phyloP scores from a whole-genome alignment of 2,329 filamentous ascomycete genomes.

The Ceratocystis albifundus region DNA sequence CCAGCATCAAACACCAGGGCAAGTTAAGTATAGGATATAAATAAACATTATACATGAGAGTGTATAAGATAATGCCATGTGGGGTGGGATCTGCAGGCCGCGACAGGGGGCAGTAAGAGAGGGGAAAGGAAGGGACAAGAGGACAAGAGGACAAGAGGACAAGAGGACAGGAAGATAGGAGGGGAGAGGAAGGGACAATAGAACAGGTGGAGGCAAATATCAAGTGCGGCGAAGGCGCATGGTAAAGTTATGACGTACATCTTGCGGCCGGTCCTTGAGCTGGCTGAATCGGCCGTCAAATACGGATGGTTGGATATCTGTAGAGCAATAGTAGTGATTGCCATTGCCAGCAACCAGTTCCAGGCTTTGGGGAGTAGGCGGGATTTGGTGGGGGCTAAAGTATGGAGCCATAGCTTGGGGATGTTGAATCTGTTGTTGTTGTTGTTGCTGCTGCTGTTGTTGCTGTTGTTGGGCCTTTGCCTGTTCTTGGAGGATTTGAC shows the following conservation, averaged over 20 bases:
- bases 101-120: not conserved
- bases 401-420: constrained; percentile 36
- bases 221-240: not conserved
- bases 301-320: constrained; percentile 39
- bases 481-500: constrained; percentile 47
- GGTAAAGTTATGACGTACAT: constrained; percentile 27
- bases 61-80: constrained; percentile 16
- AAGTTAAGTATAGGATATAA: not conserved
- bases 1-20: not conserved
- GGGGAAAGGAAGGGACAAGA: not conserved
- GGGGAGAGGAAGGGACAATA: not conserved
- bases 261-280: constrained; percentile 57
- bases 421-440: constrained; percentile 35
- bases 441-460: constrained; percentile 45
- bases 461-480: constrained; percentile 33
- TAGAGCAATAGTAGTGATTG: constrained; percentile 48
- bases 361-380: constrained; percentile 69
- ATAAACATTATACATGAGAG: constrained; percentile 10
- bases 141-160: not conserved
- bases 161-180: not conserved
- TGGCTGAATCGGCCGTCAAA: constrained; percentile 55
- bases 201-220: no score
- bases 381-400: constrained; percentile 46
- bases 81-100: not conserved
- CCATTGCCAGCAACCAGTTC: constrained; percentile 54